These are phyloP conservation scores for Annona squamosa DNA, from an alignment of 164 flowering plant species.

Conservation along the genomic window DNA sequence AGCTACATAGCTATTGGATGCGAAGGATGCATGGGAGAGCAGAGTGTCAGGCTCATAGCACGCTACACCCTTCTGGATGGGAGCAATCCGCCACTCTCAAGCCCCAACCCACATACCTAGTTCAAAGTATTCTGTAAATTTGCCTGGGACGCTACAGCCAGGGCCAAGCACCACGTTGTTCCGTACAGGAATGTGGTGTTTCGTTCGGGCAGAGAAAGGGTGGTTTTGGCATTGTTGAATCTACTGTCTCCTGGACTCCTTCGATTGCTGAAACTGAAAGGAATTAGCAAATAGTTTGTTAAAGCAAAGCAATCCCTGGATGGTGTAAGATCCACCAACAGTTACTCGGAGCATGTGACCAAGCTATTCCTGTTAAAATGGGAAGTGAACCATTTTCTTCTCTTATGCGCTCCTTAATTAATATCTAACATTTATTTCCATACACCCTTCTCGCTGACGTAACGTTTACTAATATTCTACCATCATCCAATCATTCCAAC, in stretches of 20 bases:
- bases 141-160: conserved; percentile 41
- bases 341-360: too few species aligned
- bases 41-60: conserved; percentile 81
- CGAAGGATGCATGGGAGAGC: conserved; percentile 80
- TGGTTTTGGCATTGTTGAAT: conserved; percentile 32
- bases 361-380: too few species aligned
- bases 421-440: too few species aligned
- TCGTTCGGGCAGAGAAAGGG: conserved; percentile 83
- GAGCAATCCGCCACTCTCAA: conserved; percentile 51
- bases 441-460: too few species aligned
- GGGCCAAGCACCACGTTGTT: conserved; percentile 85
- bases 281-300: too few species aligned
- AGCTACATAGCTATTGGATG: conserved; percentile 57
- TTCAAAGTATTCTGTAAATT: conserved; percentile 77
- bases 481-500: too few species aligned
- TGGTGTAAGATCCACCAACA: too few species aligned
- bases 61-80: conserved; percentile 43
- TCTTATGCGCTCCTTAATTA: too few species aligned
- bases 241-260: conserved; percentile 46
- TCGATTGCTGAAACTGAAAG: conserved; percentile 15
- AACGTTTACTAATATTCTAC: too few species aligned
- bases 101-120: conserved; percentile 80
- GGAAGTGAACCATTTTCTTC: too few species aligned
- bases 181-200: conserved; percentile 83
- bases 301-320: too few species aligned